Base-by-base conservation (phyloP, 2,329 filamentous ascomycete species). In the Fusarium sp. region DNA sequence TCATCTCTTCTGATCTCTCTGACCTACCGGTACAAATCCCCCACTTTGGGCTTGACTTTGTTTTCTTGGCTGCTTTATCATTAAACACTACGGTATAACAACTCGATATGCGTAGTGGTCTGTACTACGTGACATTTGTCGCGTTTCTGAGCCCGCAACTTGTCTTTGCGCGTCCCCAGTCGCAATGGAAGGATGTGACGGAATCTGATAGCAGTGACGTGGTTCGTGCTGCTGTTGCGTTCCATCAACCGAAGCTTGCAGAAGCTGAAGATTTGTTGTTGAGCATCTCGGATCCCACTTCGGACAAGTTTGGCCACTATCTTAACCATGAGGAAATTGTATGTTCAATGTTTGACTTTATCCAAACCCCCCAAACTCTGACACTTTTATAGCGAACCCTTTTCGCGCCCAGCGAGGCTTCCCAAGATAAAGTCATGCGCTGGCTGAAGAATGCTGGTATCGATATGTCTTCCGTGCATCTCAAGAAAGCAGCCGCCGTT, bases 191-290 rank as follows among this genome's bases (percentile, higher is more conserved):
- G 26, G 26, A 28, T 28, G 26, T 28, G 36, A 19, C 46, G 2
- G 46, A 39, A 0, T 24, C 38, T 3, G 15, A 34, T 17, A 23
- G 28, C 28, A 6, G n/a, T 3, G 46, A 56, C 9, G n/a, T 56
- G 11, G 36, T 56, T 42, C 46, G 52, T 11, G 52, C 52, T 28
- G 45, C 52, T 7, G 46, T 56, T 20, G 52, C 52, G 17, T 56
- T 56, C 2, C 52, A 56, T 9, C 52, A 56, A 14, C 52, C 45
- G 3, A 56, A 26, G n/a, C 26, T 56, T 26, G 46, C 34, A 3
- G 52, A 56, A 7, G 52, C 52, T 9, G 52, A 56, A 7, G 14
- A 24, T 7, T 21, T 56, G 10, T 15, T 56, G 52, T 52, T 56
- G 46, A 38, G 38, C 15, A 52, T 56, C 3, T 56, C 52, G 3